Percentiles rank a stretch among this genome's conserved stretches.
Evolutionary conservation across 2,329 filamentous ascomycete species (phyloP).

Genomic region (Phyllosticta citribraziliensis): DNA sequence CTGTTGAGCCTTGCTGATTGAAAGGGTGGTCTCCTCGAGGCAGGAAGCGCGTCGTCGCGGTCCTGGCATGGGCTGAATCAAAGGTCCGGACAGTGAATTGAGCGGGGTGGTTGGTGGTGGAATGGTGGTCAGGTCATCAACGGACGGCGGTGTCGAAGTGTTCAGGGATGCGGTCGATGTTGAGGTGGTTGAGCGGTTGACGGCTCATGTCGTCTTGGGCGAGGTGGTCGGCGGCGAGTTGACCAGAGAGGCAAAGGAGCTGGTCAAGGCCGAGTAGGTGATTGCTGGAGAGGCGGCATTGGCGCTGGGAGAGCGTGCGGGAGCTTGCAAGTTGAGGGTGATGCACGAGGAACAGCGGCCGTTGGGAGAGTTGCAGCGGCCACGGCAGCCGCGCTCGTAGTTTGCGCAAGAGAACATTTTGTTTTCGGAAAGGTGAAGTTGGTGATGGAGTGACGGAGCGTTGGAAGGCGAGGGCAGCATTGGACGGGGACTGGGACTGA

Average conservation of each 20-base stretch:
- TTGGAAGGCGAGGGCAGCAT: background rate
- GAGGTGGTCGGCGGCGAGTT: background rate
- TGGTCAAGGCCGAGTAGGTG: conserved; percentile 31
- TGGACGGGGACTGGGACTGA: background rate
- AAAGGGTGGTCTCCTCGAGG: background rate
- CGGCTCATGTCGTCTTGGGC: conserved; percentile 7
- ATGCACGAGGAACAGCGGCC: conserved; percentile 30
- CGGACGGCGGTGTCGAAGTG: background rate
- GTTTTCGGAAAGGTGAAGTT: conserved; percentile 8
- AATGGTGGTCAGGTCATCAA: background rate
- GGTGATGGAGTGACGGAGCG: background rate
- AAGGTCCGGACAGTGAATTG: background rate
- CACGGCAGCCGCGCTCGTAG: conserved; percentile 35
- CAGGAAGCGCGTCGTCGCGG: background rate
- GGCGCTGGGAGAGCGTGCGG: conserved; percentile 22
- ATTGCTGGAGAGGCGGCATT: conserved; percentile 13
- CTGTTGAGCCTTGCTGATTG: background rate
- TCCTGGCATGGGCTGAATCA: background rate
- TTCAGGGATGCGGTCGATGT: background rate
- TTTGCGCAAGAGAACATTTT: conserved; percentile 36
- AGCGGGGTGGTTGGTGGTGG: background rate
- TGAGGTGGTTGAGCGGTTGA: background rate
- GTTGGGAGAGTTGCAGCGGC: conserved; percentile 28
- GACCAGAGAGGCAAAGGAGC: conserved; percentile 30
- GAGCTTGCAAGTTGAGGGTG: conserved; percentile 28